A percentile compares a stretch with the other conserved stretches of the same genome.
These are phyloP conservation scores for Diplocarpon rosae DNA, from an alignment of 2,329 filamentous ascomycete genomes.

Conservation along the genomic window DNA sequence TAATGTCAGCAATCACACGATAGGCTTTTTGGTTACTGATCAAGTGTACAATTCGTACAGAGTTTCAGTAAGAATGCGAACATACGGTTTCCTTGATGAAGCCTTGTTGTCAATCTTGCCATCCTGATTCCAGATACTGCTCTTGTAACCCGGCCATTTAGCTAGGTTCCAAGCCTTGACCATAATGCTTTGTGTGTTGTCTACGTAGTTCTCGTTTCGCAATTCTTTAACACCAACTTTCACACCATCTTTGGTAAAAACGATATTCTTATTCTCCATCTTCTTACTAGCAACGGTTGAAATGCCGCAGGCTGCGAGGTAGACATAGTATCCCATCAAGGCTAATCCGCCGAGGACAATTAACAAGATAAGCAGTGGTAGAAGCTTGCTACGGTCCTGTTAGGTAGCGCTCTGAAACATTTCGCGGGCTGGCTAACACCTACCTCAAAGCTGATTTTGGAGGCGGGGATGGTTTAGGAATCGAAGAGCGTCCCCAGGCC, in stretches of 20 bases:
- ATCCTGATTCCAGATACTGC: conserved; percentile 29
- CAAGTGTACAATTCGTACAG: too few species aligned
- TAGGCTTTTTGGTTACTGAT: not conserved
- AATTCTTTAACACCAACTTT: conserved; percentile 61
- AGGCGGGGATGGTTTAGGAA: conserved; percentile 22
- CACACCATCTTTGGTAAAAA: conserved; percentile 64
- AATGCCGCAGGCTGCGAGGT: conserved; percentile 55
- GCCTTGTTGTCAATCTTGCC: conserved; percentile 11
- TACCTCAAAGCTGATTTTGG: conserved; percentile 27
- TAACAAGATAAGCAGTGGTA: conserved; percentile 58
- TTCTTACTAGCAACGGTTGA: conserved; percentile 52
- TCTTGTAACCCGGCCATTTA: conserved; percentile 28
- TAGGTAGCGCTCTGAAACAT: not conserved
- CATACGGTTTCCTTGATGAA: conserved; percentile 21
- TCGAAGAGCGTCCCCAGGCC: conserved; percentile 27
- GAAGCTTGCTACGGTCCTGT: conserved; percentile 34
- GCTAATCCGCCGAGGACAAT: conserved; percentile 43
- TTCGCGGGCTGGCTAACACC: not conserved
- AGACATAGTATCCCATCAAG: conserved; percentile 64
- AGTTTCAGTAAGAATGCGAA: not conserved
- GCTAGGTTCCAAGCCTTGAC: conserved; percentile 55
- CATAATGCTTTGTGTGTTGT: conserved; percentile 58
- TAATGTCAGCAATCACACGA: not conserved
- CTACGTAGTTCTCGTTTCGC: conserved; percentile 59
- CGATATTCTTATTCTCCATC: conserved; percentile 66